Conservation (phyloP, 1,284 basidiomycete species). For the Kalmanozyma brasiliensis region DNA sequence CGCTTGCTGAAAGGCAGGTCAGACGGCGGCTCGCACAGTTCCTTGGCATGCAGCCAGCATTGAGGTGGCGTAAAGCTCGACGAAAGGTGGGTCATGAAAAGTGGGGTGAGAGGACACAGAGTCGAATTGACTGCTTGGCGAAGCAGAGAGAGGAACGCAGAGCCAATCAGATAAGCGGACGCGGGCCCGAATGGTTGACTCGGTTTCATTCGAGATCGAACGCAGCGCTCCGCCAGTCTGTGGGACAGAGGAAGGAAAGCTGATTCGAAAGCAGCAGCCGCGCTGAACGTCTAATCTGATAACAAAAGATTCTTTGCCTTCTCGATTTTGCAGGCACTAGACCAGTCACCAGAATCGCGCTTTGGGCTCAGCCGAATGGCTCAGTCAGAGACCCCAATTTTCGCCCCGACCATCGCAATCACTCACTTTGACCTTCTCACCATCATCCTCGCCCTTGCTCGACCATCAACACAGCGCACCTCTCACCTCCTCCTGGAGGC, state of each 20-base stretch:
- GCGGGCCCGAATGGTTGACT: neutral
- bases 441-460: neutral
- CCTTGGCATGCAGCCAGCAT: too few species aligned
- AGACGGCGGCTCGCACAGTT: too few species aligned
- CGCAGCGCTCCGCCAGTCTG: neutral
- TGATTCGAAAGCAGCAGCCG: conserved; percentile 1
- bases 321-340: conserved; percentile 1
- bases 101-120: too few species aligned
- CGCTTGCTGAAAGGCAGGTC: too few species aligned
- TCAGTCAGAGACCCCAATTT: conserved; percentile 8
- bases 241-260: neutral
- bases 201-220: neutral
- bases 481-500: too few species aligned
- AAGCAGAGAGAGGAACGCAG: neutral
- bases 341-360: conserved; percentile 11
- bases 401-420: conserved; percentile 9
- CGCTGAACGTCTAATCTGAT: conserved; percentile 18
- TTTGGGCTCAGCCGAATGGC: conserved; percentile 5
- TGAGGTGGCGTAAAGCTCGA: too few species aligned
- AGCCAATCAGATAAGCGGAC: conserved; percentile 20
- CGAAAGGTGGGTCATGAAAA: too few species aligned
- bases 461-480: too few species aligned
- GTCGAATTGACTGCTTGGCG: too few species aligned
- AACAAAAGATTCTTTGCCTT: conserved; percentile 12
- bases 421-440: neutral